A percentile compares a stretch with the other conserved stretches of the same genome.
Conservation (phyloP, 164 flowering plant genomes). For the Chimonanthus salicifolius region DNA sequence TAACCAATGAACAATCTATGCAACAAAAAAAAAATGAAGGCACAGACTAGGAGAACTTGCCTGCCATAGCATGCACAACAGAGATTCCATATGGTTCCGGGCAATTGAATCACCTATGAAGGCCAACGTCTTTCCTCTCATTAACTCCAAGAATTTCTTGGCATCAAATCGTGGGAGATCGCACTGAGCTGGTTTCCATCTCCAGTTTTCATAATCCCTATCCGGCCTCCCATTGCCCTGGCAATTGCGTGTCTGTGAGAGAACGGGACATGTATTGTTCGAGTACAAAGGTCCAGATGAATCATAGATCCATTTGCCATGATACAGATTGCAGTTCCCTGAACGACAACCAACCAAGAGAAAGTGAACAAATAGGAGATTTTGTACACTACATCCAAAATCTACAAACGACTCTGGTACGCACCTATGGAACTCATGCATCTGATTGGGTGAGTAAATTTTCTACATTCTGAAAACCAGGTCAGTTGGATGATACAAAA, state of each 20-base stretch:
- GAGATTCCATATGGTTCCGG: conserved; percentile 95
- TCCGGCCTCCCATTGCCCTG: conserved; percentile 96
- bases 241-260: conserved; percentile 91
- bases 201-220: conserved; percentile 83
- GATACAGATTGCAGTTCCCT: conserved; percentile 73
- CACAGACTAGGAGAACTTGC: conserved; percentile 20
- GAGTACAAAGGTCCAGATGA: conserved; percentile 70
- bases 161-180: conserved; percentile 85
- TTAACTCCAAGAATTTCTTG: conserved; percentile 70
- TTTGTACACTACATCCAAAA: too few species aligned
- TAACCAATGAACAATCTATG: too few species aligned
- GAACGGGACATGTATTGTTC: conserved; percentile 78
- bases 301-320: conserved; percentile 78
- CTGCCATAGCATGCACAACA: conserved; percentile 96
- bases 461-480: too few species aligned
- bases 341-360: background rate
- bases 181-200: conserved; percentile 87
- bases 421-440: too few species aligned
- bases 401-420: too few species aligned
- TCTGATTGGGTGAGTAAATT: too few species aligned
- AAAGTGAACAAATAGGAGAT: too few species aligned
- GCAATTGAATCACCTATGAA: conserved; percentile 97
- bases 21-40: too few species aligned
- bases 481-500: too few species aligned
- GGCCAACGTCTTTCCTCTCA: conserved; percentile 92